Evolutionary conservation across 2,329 filamentous ascomycete species (phyloP).

Genomic region (Tolypocladium endophyticum): DNA sequence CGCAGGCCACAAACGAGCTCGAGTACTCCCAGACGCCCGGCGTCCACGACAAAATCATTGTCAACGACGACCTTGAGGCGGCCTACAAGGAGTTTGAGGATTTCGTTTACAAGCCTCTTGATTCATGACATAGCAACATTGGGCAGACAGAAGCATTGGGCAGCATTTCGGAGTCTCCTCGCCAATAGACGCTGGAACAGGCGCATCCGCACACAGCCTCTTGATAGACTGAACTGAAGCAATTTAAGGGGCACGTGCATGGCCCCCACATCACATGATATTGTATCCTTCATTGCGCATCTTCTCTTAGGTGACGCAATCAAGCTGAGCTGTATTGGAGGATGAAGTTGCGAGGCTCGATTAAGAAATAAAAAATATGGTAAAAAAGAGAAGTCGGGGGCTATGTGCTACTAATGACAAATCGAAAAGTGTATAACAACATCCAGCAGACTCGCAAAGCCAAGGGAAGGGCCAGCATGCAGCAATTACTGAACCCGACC

Average conservation of each 20-base stretch:
- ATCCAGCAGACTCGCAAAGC: slow-evolving; percentile 4
- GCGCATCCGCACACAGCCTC: neutral
- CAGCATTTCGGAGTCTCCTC: neutral
- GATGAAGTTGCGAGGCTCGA: slow-evolving; percentile 22
- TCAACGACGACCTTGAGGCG: slow-evolving; percentile 33
- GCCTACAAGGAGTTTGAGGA: slow-evolving; percentile 44
- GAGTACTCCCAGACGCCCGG: slow-evolving; percentile 59
- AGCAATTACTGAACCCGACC: neutral
- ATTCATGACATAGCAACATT: slow-evolving; percentile 4
- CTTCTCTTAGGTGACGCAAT: slow-evolving; percentile 11
- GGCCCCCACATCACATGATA: neutral
- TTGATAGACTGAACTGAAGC: neutral
- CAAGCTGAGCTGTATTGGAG: slow-evolving; percentile 19
- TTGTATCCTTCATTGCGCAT: neutral
- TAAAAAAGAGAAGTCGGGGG: slow-evolving; percentile 21
- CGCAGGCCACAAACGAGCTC: slow-evolving; percentile 64
- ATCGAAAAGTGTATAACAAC: slow-evolving; percentile 18
- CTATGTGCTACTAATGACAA: slow-evolving; percentile 25
- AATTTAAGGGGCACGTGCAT: neutral
- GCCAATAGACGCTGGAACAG: neutral
- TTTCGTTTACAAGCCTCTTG: slow-evolving; percentile 29
- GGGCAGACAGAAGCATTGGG: neutral
- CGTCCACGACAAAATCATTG: slow-evolving; percentile 28
- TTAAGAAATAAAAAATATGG: slow-evolving; percentile 27
- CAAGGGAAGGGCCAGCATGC: slow-evolving; percentile 1